Conservation (phyloP, 2,329 filamentous ascomycete species). For the Nannizziopsis arthrosporioides region DNA sequence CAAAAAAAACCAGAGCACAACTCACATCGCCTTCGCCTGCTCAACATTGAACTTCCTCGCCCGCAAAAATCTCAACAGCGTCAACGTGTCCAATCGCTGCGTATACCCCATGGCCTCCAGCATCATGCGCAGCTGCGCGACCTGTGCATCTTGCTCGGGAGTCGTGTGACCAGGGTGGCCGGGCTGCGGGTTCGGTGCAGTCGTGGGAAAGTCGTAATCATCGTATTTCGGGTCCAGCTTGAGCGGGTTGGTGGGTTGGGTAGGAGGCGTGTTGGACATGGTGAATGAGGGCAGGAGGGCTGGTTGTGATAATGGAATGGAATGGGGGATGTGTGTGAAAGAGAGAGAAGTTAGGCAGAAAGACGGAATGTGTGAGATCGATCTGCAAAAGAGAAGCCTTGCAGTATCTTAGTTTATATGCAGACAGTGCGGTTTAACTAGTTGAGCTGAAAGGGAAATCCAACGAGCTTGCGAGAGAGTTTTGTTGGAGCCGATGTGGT, state of each 20-base stretch:
- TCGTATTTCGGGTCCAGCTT: slow-evolving; percentile 81
- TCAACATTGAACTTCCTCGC: slow-evolving; percentile 91
- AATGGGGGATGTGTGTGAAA: neutral
- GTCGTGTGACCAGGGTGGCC: slow-evolving; percentile 86
- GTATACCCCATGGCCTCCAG: slow-evolving; percentile 75
- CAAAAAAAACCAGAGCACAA: slow-evolving; percentile 14
- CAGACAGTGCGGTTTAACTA: no score
- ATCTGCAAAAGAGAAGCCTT: no score
- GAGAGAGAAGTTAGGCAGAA: neutral
- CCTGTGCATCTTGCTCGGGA: slow-evolving; percentile 74
- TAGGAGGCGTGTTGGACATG: slow-evolving; percentile 9
- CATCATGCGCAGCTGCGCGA: slow-evolving; percentile 70
- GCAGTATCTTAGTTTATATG: no score
- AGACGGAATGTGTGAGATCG: no score
- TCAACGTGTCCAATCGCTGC: slow-evolving; percentile 81
- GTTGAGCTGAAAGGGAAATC: no score
- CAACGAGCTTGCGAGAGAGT: no score
- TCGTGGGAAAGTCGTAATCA: slow-evolving; percentile 83
- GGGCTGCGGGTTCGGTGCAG: slow-evolving; percentile 53
- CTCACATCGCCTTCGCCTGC: slow-evolving; percentile 76
- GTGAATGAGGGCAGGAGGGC: slow-evolving; percentile 1
- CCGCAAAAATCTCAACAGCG: slow-evolving; percentile 80
- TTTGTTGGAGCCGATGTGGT: no score
- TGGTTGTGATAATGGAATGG: neutral
- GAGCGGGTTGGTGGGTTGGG: slow-evolving; percentile 28